A percentile compares a stretch with the other conserved stretches of the same genome.
Conservation (phyloP, 768 basidiomycete species). For the Pleurotus platypus region DNA sequence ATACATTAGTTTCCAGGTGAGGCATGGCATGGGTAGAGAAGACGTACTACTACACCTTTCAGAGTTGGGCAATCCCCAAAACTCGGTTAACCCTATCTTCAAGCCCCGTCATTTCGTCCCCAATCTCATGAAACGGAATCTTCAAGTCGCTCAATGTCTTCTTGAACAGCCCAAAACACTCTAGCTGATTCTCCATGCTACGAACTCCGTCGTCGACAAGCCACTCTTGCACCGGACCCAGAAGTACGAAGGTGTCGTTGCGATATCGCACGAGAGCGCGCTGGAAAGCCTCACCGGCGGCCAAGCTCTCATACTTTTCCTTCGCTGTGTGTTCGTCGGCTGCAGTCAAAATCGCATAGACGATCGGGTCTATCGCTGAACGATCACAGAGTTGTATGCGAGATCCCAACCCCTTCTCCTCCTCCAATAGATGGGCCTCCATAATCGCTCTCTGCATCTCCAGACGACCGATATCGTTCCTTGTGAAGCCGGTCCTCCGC, state of each 20-base stretch:
- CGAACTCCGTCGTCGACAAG: constrained; percentile 62
- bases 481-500: constrained; percentile 46
- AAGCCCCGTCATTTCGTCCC: not conserved
- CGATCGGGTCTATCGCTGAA: constrained; percentile 61
- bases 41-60: not conserved
- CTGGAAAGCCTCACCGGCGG: constrained; percentile 36
- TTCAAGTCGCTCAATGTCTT: not conserved
- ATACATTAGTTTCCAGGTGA: too few relatives aligned
- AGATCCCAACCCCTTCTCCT: constrained; percentile 22
- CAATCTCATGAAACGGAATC: not conserved
- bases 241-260: constrained; percentile 46
- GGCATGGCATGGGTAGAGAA: too few relatives aligned
- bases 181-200: constrained; percentile 37
- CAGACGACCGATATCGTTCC: constrained; percentile 42
- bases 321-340: constrained; percentile 30
- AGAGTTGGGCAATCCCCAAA: constrained; percentile 10
- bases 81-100: constrained; percentile 9
- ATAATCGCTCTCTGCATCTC: constrained; percentile 67
- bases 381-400: constrained; percentile 52
- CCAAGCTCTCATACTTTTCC: constrained; percentile 29
- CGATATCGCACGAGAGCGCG: constrained; percentile 38
- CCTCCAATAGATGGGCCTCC: constrained; percentile 47
- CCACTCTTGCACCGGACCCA: constrained; percentile 58
- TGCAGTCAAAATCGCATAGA: constrained; percentile 53
- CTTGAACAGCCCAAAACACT: not conserved